phyloP scores from a whole-genome alignment of 2,329 filamentous ascomycete species.

The Ophiostoma australiae region DNA sequence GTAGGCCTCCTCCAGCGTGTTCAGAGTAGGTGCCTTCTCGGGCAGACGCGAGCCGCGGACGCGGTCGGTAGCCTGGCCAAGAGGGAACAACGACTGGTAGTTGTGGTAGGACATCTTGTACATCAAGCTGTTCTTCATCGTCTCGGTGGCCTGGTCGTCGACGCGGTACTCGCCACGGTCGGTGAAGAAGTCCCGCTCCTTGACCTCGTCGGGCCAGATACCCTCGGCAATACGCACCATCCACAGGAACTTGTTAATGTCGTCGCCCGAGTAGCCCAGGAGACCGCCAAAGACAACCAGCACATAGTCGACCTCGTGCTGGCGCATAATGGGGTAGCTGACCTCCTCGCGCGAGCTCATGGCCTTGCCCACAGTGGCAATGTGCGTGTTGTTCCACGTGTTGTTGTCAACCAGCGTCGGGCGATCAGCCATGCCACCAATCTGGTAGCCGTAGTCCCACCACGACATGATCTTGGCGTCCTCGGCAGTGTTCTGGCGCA shows the following conservation, averaged over 20 bases:
- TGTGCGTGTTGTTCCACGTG: slow-evolving; percentile 99
- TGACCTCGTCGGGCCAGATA: slow-evolving; percentile 99
- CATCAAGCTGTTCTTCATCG: slow-evolving; percentile 99
- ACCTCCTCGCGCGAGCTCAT: slow-evolving; percentile 98
- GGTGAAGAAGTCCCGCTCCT: slow-evolving; percentile 95
- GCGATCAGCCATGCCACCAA: slow-evolving; percentile 97
- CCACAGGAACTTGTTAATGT: slow-evolving; percentile 99
- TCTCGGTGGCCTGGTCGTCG: slow-evolving; percentile 85
- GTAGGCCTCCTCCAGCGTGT: slow-evolving; percentile 91
- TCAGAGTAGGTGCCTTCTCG: slow-evolving; percentile 77
- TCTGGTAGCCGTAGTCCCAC: slow-evolving; percentile 99
- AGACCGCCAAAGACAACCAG: slow-evolving; percentile 93
- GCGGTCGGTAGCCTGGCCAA: slow-evolving; percentile 83
- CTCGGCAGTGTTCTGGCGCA: slow-evolving; percentile 90
- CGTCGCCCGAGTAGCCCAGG: slow-evolving; percentile 93
- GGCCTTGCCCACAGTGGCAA: slow-evolving; percentile 96
- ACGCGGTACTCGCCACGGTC: slow-evolving; percentile 89
- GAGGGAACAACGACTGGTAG: slow-evolving; percentile 84
- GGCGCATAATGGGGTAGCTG: slow-evolving; percentile 96
- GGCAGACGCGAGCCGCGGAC: slow-evolving; percentile 79
- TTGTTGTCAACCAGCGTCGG: slow-evolving; percentile 98
- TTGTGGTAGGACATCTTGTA: slow-evolving; percentile 99
- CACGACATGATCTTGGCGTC: slow-evolving; percentile 99
- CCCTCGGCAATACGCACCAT: slow-evolving; percentile 99
- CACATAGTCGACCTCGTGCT: slow-evolving; percentile 99